A percentile compares a stretch with the other conserved stretches of the same genome.
Conservation (phyloP, 257 asterid genomes). For the Craterostigma plantagineum region DNA sequence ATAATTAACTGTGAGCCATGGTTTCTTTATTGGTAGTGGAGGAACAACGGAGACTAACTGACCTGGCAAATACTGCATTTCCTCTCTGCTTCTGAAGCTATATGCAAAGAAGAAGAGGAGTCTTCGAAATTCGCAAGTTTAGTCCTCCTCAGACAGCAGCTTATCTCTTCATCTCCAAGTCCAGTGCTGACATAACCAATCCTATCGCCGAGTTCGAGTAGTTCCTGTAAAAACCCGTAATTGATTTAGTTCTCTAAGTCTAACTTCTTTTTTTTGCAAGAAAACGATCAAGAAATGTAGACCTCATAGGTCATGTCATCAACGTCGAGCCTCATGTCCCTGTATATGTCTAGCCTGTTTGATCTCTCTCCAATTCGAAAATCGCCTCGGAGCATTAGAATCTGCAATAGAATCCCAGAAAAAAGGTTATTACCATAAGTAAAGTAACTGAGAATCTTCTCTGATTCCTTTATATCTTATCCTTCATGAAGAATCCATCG, state of each 20-base stretch:
- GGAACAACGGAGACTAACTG: conserved; percentile 7
- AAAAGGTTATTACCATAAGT: no score
- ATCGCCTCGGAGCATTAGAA: no score
- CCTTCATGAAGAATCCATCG: no score
- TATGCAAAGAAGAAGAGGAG: conserved; percentile 9
- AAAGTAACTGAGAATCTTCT: no score
- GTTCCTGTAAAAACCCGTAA: no score
- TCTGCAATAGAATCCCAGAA: no score
- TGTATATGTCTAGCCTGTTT: conserved; percentile 12
- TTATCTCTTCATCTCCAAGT: conserved; percentile 31
- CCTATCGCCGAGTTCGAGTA: conserved; percentile 33
- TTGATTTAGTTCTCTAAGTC: no score
- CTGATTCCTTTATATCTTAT: no score
- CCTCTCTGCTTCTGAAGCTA: conserved; percentile 17
- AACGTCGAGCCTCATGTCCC: conserved; percentile 35
- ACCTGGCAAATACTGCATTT: conserved; percentile 60
- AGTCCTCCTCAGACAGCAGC: conserved; percentile 17
- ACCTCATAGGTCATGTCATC: conserved; percentile 51
- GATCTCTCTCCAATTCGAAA: no score
- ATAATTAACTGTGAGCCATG: neutral
- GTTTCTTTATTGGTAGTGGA: neutral
- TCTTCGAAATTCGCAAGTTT: conserved; percentile 8
- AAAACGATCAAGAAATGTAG: no score
- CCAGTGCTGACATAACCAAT: conserved; percentile 48
- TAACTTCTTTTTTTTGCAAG: no score